Evolutionary conservation across 192 early-diverging fungal species (phyloP), one percentile per base, ranked within the genome.

Genomic region (Backusella parvicylindrica): DNA sequence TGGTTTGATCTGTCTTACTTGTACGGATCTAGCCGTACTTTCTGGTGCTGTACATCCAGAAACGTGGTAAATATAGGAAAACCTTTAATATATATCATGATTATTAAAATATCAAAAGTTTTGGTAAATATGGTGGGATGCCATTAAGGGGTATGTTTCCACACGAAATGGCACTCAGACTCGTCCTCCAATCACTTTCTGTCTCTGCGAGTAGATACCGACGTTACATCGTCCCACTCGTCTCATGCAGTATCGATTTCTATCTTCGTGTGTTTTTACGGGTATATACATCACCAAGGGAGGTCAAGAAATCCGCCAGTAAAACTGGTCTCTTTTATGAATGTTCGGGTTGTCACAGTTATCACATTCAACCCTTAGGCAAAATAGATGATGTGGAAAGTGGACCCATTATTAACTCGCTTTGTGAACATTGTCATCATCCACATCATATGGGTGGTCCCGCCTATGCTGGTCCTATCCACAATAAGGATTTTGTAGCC

Each of bases 191-290:
- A 77, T 86, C 90, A 26, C 77, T 98, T 33, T 93, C 94, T 72
- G 87, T 91, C 30, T 89, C 93, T 9, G 97, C 97, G 36, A 90
- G 90, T 49, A 88, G 92, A 56, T 95, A 98, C 77, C 88, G 82
- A 68, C 89, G 95, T 21, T 87, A 88, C 68, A 96, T 99, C 73
- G 91, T 90, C 35, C 97, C 97, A 11, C 83, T 99, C 68, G 84
- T 95, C 7, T 94, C 94, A 36, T 93, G 93, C 74, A 96, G 95
- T 84, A 99, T 99, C 23, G 98, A 99, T 81, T 99, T 97, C 76
- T 99, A 99, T 78, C 89, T 99, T 38, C 89, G 98, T 49, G 89
- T 99, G 15, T 99, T 99, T 85, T 94, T 99, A 36, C 89, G 94
- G 6, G 94, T 99, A 3, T 87, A 91, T 56, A 85, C 89, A 30